These are phyloP conservation scores for Venturia oleaginea DNA, from an alignment of 2,329 filamentous ascomycete genomes.

Conservation along the genomic window DNA sequence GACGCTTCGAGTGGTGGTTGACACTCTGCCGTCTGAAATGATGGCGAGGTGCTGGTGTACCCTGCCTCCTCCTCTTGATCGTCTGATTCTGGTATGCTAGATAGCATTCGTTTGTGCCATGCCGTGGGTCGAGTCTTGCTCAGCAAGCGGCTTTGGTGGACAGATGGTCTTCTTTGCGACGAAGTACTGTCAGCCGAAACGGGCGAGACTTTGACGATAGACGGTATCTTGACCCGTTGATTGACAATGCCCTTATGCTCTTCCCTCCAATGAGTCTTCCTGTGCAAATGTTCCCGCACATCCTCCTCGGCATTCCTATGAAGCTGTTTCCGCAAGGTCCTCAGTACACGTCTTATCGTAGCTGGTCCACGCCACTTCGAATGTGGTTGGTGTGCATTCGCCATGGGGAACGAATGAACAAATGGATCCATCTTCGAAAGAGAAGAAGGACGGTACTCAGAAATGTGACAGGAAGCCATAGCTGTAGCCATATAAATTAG, in stretches of 20 bases:
- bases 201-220: not conserved
- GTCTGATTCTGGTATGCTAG: constrained; percentile 1
- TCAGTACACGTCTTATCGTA: not conserved
- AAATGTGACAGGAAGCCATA: not conserved
- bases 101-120: not conserved
- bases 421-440: not conserved
- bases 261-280: constrained; percentile 3
- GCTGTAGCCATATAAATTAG: not conserved
- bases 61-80: not conserved
- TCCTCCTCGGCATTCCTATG: not conserved
- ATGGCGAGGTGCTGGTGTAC: not conserved
- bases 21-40: not conserved
- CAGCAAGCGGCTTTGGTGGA: not conserved
- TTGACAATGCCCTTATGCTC: not conserved
- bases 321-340: not conserved
- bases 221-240: not conserved
- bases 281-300: not conserved
- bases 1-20: constrained; percentile 7
- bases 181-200: not conserved
- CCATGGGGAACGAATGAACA: not conserved
- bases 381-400: not conserved
- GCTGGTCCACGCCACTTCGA: not conserved
- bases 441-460: too few relatives aligned
- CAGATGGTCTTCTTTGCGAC: not conserved
- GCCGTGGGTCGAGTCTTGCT: constrained; percentile 1